Base-by-base conservation (phyloP, 768 basidiomycete species). In the Pisolithus sp. region DNA sequence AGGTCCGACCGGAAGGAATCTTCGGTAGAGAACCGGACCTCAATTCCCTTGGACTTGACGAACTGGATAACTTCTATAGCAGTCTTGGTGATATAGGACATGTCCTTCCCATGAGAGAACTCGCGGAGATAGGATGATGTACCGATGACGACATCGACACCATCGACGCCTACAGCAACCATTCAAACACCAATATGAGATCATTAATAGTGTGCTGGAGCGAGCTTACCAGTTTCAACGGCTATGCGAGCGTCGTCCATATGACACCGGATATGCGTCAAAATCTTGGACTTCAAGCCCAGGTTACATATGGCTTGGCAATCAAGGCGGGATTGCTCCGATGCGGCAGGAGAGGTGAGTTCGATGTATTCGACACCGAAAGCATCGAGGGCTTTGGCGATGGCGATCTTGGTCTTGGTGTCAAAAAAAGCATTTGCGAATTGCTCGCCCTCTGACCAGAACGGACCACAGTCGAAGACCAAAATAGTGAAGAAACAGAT, bases 311-410 rank as follows among this genome's bases (percentile, higher is more conserved):
- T 99, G 43, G 91, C 89, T 75, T 95, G 92, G 74, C 96, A 99
- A 66, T 98, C 95, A 28, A 76, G 67, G 31, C 88, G 82, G 20
- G 93, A 96, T 71, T 98, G 93, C 64, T 97, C 93, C 5, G 95
- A 97, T 21, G 96, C 95, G 41, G 89, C 93, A 45, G 96, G 95
- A 15, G 95, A 97, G 34, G 96, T 99, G 66, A 99, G 86, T 66
- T 99, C 96, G 65, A 99, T 93, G 79, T 99, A 99, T 68, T 99
- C 96, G 53, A 98, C 96, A 64, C 96, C 96, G 66, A 99, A 98
- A 46, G 93, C 94, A 77, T 97, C 94, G 52, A 98, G 84, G 13
- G 93, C 93, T 76, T 85, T 92, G 58, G 96, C 96, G 61, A 99
- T 99, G 67, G 94, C 93, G 67, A 97, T 96, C 82, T 99, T 99